Percentiles rank a stretch among this genome's conserved stretches.
phyloP scores from a whole-genome alignment of 2,329 filamentous ascomycete species.

The Sclerotiophoma versabilis region DNA sequence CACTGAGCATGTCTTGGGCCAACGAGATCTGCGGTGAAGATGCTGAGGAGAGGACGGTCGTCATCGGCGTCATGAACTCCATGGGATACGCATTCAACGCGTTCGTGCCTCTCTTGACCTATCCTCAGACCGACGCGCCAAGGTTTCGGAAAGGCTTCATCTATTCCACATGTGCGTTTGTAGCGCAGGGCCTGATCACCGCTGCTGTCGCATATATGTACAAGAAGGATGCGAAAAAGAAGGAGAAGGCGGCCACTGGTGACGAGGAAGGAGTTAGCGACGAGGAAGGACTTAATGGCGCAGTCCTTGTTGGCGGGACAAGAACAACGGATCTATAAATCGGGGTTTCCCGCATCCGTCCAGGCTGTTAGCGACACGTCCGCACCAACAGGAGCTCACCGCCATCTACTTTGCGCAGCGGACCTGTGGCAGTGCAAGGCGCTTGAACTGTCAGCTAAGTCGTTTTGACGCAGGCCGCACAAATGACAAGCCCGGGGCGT shows the following conservation, averaged over 20 bases:
- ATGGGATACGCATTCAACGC: slow-evolving; percentile 55
- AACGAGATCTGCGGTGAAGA: slow-evolving; percentile 56
- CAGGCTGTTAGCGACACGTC: neutral
- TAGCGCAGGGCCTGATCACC: slow-evolving; percentile 21
- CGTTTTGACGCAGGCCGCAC: slow-evolving; percentile 3
- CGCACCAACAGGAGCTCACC: slow-evolving; percentile 1
- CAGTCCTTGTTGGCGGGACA: slow-evolving; percentile 3
- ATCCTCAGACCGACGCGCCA: slow-evolving; percentile 27
- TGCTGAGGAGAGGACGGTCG: slow-evolving; percentile 55
- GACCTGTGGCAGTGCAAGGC: slow-evolving; percentile 9
- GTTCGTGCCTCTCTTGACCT: slow-evolving; percentile 49
- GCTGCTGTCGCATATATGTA: slow-evolving; percentile 23
- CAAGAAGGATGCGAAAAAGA: slow-evolving; percentile 20
- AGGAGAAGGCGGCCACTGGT: neutral
- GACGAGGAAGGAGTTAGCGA: slow-evolving; percentile 18
- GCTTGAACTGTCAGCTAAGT: slow-evolving; percentile 3
- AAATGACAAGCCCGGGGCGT: slow-evolving; percentile 5
- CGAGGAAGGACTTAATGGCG: slow-evolving; percentile 11
- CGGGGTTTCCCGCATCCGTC: neutral
- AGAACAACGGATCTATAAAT: slow-evolving; percentile 5
- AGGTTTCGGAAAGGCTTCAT: slow-evolving; percentile 27
- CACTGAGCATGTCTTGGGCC: slow-evolving; percentile 53
- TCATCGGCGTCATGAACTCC: slow-evolving; percentile 57
- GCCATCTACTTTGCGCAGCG: neutral
- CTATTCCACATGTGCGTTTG: slow-evolving; percentile 22